Evolutionary conservation across 73 alveolate species (phyloP).

Genomic region (Tetrahymena malaccensis): DNA sequence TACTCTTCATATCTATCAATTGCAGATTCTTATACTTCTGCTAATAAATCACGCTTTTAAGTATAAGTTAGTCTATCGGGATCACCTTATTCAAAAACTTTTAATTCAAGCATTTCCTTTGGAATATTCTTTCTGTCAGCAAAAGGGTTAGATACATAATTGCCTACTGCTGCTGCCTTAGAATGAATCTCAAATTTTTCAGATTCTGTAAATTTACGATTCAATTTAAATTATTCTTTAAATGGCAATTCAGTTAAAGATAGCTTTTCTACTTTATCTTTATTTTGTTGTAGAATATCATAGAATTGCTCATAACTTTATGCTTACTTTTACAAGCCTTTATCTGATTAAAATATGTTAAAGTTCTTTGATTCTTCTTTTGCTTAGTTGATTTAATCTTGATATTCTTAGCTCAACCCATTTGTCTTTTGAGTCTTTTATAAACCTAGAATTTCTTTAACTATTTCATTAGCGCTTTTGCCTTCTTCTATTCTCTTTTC

Average conservation of each 20-base stretch:
- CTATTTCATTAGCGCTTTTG: neutral
- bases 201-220: neutral
- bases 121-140: neutral
- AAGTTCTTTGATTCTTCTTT: neutral
- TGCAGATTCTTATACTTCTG: neutral
- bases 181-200: neutral
- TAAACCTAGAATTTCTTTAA: neutral
- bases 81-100: neutral
- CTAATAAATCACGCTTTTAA: neutral
- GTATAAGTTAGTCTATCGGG: neutral
- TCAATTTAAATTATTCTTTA: neutral
- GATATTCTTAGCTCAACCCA: neutral
- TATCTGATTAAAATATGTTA: neutral
- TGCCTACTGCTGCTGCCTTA: neutral
- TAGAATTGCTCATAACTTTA: neutral
- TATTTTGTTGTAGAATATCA: neutral
- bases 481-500: neutral
- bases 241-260: neutral
- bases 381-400: neutral
- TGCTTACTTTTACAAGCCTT: neutral
- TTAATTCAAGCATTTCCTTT: neutral
- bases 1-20: neutral
- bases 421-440: neutral
- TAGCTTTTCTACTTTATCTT: neutral
- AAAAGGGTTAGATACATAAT: neutral